These are phyloP conservation scores for Jatropha multifida DNA, from an alignment of 441 rosid species.

Conservation along the genomic window DNA sequence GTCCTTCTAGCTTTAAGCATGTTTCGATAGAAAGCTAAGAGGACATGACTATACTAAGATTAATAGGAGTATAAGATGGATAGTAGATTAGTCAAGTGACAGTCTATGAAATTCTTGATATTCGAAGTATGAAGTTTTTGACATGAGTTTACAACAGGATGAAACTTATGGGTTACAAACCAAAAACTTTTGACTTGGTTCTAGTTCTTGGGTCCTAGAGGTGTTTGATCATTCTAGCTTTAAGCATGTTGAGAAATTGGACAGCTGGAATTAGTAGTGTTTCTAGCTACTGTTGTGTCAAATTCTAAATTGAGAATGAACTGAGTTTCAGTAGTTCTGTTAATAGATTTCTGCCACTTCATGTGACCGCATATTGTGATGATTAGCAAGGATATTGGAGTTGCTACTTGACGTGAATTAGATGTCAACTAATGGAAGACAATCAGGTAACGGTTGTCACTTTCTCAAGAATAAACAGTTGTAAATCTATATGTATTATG, in stretches of 20 bases:
- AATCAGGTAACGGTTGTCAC: slow-evolving; percentile 10
- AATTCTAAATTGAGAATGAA: not conserved
- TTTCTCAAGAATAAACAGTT: slow-evolving; percentile 2
- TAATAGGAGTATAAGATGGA: slow-evolving; percentile 4
- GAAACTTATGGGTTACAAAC: slow-evolving; percentile 18
- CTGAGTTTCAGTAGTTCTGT: not conserved
- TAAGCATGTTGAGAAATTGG: slow-evolving; percentile 4
- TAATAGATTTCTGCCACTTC: not conserved
- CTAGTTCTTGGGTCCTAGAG: not conserved
- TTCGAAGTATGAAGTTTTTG: slow-evolving; percentile 27
- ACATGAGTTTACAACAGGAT: slow-evolving; percentile 16
- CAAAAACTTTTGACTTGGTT: not conserved
- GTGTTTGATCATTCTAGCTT: slow-evolving; percentile 8
- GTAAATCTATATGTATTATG: slow-evolving; percentile 4
- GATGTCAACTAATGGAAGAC: not conserved
- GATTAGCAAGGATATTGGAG: not conserved
- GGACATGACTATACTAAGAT: slow-evolving; percentile 15
- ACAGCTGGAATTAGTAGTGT: not conserved
- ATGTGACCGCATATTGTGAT: too few species aligned
- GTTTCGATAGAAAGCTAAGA: slow-evolving; percentile 24
- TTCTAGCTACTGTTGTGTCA: not conserved
- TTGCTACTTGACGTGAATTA: not conserved
- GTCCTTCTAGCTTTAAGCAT: slow-evolving; percentile 8
- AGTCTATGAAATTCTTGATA: slow-evolving; percentile 16
- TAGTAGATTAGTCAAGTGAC: not conserved